Evolutionary conservation across 2,329 filamentous ascomycete genomes (phyloP), one percentile per base, ranked within the genome.

Genomic region (Penicillium sp.): DNA sequence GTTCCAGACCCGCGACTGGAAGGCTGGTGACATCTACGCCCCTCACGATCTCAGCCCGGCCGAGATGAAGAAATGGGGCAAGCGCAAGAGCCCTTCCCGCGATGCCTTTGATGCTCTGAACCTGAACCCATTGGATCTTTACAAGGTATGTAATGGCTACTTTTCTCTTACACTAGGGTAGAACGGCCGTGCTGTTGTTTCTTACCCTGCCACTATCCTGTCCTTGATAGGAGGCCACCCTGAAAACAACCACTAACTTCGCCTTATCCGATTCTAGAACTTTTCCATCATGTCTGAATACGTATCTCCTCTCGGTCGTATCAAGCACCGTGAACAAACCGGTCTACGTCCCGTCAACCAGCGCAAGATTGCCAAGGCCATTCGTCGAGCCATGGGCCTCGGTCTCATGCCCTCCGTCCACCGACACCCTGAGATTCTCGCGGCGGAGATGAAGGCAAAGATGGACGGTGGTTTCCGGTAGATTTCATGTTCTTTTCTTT

Each of bases 361-460:
- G 82, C 85, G 95, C 68, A 93, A 90, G 80, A 87, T 99, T 74
- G 91, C 94, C 64, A 97, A 96, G 82, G 94, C 96, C 56, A 90
- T 99, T 70, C 84, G 95, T 67, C 86, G 95, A 69, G 89, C 91
- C 22, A 89, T 98, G 70, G 95, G 93, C 1, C 84, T 97, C 73
- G 95, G 95, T 16, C 82, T 98, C 62, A 93, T 98, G 84, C 95
- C 95, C 26, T 96, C 89, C 75, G 89, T 96, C 58, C 91, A 99
- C 80, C 82, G 83, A 67, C 95, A 99, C 79, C 95, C 95, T 3
- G 91, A 96, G 76, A 82, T 96, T 59, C 76, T 97, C 66, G 80
- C 82, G 5, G 62, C 66, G 14, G 73, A 78, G 52, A 60, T 72
- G 48, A 72, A 68, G 65, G 59, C 65, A 28, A 73, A 69, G 57